Base-by-base conservation (phyloP, 2,329 filamentous ascomycete species). In the Talaromyces amestolkiae region DNA sequence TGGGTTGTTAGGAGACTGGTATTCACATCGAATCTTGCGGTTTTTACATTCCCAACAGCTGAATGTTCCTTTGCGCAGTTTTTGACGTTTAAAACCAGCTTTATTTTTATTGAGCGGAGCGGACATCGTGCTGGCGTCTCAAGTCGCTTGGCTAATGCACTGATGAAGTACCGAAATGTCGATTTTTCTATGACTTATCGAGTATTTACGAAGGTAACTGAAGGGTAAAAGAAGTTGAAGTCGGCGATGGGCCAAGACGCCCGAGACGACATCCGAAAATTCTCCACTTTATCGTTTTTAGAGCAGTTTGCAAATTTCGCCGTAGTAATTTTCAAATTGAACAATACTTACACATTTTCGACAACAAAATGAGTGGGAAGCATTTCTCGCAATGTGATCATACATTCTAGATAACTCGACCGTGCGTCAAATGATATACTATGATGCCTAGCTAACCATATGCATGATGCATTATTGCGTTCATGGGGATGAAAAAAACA, bases 1-100 rank as follows among this genome's bases (percentile, higher is more conserved):
- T 3, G 73, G 65, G 5, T 80, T 77, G 3, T 74, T 69, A 3
- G 77, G 70, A 3, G 76, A 70, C 11, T 75, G 72, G 66, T 84
- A 82, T 17, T 77, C 79, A 70, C 85, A 87, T 2, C 79, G 76
- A 5, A 82, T 78, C 74, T 87, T 87, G 27, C 84, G 79, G 60
- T 82, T 79, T 72, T 84, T 84, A 78, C 85, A 87, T 68, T 86
- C 84, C 84, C 84, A 86, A 71, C 85, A 87, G 64, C 83, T 86
- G 33, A 75, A 78, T 0, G 85, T 87, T n/a, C 85, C 85, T 62
- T 85, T 86, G 24, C 84, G 81, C 24, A 85, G 27, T 65, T 80
- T 84, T 80, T 51, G 76, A 61, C 80, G 75, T 68, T 79, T 79
- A 33, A 73, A 67, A 27, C 27, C 49, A 19, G 63, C 22, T n/a